Percentiles rank a stretch among this genome's conserved stretches.
Conservation (phyloP, 23 red algal species). For the Cyanidiococcus yangmingshanensis region DNA sequence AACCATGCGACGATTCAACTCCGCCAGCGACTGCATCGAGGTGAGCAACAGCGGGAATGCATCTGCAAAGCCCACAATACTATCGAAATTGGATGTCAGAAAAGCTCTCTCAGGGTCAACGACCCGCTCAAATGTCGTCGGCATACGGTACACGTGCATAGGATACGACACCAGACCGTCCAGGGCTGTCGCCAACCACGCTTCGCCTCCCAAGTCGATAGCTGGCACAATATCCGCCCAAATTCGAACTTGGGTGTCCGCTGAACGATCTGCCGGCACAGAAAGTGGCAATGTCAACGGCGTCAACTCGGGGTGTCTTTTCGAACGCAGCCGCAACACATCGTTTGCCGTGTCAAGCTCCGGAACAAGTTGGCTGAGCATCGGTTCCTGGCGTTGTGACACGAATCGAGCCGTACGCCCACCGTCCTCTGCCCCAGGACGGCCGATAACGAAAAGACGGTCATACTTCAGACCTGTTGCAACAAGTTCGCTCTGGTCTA, state of each 20-base stretch:
- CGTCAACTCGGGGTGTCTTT: background rate
- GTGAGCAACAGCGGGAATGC: background rate
- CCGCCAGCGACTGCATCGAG: conserved; percentile 14
- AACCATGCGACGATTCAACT: background rate
- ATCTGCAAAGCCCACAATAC: conserved; percentile 11
- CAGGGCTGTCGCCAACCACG: background rate
- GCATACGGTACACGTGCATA: background rate
- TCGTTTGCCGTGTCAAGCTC: background rate
- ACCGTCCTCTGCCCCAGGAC: background rate
- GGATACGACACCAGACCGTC: background rate
- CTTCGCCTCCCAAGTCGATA: conserved; percentile 1
- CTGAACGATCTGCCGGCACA: background rate
- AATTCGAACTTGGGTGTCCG: background rate
- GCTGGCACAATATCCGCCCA: background rate
- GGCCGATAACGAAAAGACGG: background rate
- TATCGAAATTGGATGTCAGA: background rate
- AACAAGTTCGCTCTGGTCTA: background rate
- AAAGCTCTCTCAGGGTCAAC: background rate
- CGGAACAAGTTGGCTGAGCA: background rate
- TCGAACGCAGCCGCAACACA: background rate
- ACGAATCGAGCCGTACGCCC: background rate
- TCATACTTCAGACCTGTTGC: background rate
- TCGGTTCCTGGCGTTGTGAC: background rate
- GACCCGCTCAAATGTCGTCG: background rate
- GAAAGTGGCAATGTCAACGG: background rate